phyloP scores from a whole-genome alignment of 176 grass and related monocot genomes.

The Sorghum bicolor region DNA sequence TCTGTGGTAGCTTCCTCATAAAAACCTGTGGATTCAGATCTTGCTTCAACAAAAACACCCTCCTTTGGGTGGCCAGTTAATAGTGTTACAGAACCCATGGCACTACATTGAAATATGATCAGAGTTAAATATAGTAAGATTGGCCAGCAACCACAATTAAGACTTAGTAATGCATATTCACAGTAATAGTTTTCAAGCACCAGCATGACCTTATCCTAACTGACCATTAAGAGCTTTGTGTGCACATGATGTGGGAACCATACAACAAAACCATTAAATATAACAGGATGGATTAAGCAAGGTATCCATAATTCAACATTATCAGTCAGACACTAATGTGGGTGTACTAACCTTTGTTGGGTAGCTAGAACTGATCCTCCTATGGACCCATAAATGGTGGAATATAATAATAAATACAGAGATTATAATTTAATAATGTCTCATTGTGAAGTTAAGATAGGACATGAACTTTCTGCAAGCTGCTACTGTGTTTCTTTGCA shows the following conservation, averaged over 20 bases:
- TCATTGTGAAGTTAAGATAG: background rate
- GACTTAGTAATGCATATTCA: background rate
- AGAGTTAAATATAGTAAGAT: conserved; percentile 22
- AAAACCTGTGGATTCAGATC: conserved; percentile 86
- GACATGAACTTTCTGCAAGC: background rate
- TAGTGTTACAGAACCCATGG: conserved; percentile 84
- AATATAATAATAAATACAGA: background rate
- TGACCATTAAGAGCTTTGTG: background rate
- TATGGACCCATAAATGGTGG: background rate
- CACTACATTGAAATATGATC: conserved; percentile 56
- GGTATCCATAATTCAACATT: background rate
- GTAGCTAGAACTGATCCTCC: background rate
- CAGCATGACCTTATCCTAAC: conserved; percentile 5
- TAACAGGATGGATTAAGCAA: background rate
- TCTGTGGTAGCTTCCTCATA: conserved; percentile 96
- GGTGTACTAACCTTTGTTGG: background rate
- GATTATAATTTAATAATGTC: background rate
- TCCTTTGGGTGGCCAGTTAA: conserved; percentile 88
- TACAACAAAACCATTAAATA: conserved; percentile 1
- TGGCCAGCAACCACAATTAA: background rate
- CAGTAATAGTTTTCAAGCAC: background rate
- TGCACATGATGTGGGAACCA: background rate
- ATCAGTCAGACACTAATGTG: background rate
- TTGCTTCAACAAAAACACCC: conserved; percentile 84
- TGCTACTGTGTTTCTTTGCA: background rate